phyloP scores from a whole-genome alignment of 2,329 filamentous ascomycete species.

The Dactylellina leptospora region DNA sequence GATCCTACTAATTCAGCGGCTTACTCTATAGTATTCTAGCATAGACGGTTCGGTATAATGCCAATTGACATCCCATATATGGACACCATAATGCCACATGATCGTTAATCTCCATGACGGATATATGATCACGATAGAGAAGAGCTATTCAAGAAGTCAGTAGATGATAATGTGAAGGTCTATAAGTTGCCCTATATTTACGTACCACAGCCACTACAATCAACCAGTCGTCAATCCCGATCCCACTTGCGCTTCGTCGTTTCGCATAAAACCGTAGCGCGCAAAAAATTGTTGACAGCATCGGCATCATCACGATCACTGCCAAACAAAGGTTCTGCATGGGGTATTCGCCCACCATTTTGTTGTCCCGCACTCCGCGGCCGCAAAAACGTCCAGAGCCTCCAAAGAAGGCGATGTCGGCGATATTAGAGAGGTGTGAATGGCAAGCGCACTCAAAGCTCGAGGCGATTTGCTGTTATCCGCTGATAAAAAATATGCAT shows the following conservation, averaged over 20 bases:
- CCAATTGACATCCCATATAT: conserved; percentile 49
- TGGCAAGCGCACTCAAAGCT: conserved; percentile 18
- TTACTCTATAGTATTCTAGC: conserved; percentile 46
- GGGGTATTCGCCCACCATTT: conserved; percentile 48
- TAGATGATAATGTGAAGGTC: not conserved
- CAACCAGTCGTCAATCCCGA: conserved; percentile 48
- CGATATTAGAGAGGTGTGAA: conserved; percentile 13
- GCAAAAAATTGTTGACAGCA: conserved; percentile 43
- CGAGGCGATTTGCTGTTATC: not conserved
- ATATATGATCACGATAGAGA: conserved; percentile 48
- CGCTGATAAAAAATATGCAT: conserved; percentile 9
- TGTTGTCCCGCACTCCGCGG: conserved; percentile 6
- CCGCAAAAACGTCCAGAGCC: conserved; percentile 5
- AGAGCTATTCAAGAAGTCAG: conserved; percentile 13
- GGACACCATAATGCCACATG: conserved; percentile 51
- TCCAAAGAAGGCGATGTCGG: conserved; percentile 23
- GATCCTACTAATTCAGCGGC: not conserved
- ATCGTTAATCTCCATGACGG: conserved; percentile 45
- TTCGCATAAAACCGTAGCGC: conserved; percentile 45
- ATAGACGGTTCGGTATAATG: conserved; percentile 43
- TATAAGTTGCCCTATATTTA: conserved; percentile 8
- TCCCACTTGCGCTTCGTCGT: conserved; percentile 34
- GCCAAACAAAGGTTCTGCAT: conserved; percentile 53
- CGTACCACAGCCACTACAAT: conserved; percentile 46
- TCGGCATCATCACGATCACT: conserved; percentile 49